phyloP scores from a whole-genome alignment of 768 basidiomycete species.

The Cyclocybe aegerita region DNA sequence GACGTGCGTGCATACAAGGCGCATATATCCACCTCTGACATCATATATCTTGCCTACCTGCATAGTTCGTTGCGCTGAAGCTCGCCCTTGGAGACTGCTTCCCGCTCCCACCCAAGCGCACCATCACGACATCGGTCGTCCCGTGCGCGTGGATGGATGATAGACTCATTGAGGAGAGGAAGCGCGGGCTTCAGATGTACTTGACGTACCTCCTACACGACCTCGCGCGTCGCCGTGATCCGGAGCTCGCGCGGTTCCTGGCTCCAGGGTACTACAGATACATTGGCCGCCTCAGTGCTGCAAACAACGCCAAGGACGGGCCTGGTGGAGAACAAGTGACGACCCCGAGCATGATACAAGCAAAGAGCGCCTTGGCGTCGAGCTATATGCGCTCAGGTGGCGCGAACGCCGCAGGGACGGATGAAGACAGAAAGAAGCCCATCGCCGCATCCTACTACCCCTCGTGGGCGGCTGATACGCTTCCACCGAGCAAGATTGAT shows the following conservation, averaged over 20 bases:
- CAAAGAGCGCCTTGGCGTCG: not conserved
- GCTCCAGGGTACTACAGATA: slow-evolving; percentile 7
- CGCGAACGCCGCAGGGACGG: not conserved
- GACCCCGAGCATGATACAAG: no score
- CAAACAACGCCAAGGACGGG: no score
- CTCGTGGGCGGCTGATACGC: slow-evolving; percentile 45
- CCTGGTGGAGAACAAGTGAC: no score
- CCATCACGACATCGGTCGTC: slow-evolving; percentile 40
- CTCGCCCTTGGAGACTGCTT: slow-evolving; percentile 33
- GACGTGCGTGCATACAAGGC: slow-evolving; percentile 7
- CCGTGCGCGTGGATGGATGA: slow-evolving; percentile 56
- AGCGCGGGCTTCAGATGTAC: slow-evolving; percentile 41
- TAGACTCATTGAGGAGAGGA: slow-evolving; percentile 47
- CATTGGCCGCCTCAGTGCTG: slow-evolving; percentile 34
- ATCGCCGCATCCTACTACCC: slow-evolving; percentile 48
- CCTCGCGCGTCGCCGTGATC: slow-evolving; percentile 28
- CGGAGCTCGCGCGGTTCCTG: slow-evolving; percentile 19
- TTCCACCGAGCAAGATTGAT: slow-evolving; percentile 57
- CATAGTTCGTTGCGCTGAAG: slow-evolving; percentile 34
- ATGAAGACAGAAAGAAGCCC: slow-evolving; percentile 15
- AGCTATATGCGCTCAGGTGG: no score
- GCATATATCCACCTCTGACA: slow-evolving; percentile 16
- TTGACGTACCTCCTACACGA: slow-evolving; percentile 35
- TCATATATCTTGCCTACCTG: not conserved
- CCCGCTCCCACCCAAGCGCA: slow-evolving; percentile 46